phyloP scores from a whole-genome alignment of 805 yeast species.

The Candida yuanshanica region DNA sequence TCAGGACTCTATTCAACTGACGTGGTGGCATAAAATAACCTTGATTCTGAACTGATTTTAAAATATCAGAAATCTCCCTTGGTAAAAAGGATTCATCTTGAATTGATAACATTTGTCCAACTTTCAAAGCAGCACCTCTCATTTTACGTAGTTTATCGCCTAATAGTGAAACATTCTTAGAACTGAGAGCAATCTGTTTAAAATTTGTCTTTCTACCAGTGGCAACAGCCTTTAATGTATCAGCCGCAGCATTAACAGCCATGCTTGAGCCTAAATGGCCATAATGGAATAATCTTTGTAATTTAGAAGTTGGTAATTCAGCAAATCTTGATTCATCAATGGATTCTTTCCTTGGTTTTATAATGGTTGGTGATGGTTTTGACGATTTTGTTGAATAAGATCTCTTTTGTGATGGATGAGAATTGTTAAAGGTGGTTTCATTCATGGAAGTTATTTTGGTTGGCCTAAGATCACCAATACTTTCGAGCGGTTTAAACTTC shows the following conservation, averaged over 20 bases:
- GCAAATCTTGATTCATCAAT: conserved; percentile 48
- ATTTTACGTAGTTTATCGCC: conserved; percentile 84
- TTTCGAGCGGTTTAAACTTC: too few relatives aligned
- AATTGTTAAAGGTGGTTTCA: too few relatives aligned
- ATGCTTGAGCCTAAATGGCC: conserved; percentile 90
- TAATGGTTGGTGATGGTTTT: conserved; percentile 11
- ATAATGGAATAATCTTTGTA: conserved; percentile 89
- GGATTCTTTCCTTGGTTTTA: conserved; percentile 5
- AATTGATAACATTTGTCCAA: conserved; percentile 95
- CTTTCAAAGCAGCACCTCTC: conserved; percentile 98
- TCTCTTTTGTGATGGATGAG: conserved; percentile 11
- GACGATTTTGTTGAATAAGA: conserved; percentile 10
- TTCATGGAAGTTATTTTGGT: too few relatives aligned
- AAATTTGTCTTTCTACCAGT: conserved; percentile 45
- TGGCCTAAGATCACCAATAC: too few relatives aligned
- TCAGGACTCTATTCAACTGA: conserved; percentile 75
- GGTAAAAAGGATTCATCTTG: conserved; percentile 88
- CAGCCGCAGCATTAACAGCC: conserved; percentile 77
- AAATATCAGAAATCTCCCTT: conserved; percentile 71
- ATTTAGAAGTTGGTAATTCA: conserved; percentile 78
- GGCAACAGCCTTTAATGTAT: conserved; percentile 66
- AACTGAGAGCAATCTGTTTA: conserved; percentile 62
- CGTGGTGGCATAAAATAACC: conserved; percentile 96
- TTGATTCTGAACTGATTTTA: conserved; percentile 82
- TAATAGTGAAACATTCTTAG: conserved; percentile 79